Percentiles rank a stretch among this genome's conserved stretches.
Conservation (phyloP, 805 yeast species). For the Zygotorulaspora sp. region DNA sequence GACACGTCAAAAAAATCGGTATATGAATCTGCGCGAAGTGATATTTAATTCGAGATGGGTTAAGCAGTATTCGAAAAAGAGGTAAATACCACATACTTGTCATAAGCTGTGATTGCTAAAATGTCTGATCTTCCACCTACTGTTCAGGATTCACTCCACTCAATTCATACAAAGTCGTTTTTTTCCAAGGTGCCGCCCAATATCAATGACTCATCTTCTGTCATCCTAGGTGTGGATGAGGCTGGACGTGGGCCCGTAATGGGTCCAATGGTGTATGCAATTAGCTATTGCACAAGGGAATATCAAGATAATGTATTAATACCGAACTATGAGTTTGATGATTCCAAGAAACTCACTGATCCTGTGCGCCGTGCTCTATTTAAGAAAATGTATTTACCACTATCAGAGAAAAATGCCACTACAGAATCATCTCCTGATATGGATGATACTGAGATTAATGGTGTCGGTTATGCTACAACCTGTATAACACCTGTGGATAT, state of each 20-base stretch:
- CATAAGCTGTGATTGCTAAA: too few species aligned
- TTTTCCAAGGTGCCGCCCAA: slow-evolving; percentile 46
- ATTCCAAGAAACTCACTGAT: slow-evolving; percentile 82
- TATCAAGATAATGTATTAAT: slow-evolving; percentile 45
- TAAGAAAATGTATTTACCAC: slow-evolving; percentile 46
- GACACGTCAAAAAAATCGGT: neutral
- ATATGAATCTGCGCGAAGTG: too few species aligned
- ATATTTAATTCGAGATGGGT: too few species aligned
- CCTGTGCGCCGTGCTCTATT: slow-evolving; percentile 60
- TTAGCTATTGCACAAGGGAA: slow-evolving; percentile 64
- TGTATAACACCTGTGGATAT: slow-evolving; percentile 85
- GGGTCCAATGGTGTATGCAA: slow-evolving; percentile 97
- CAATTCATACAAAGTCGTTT: slow-evolving; percentile 43
- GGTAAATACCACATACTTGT: too few species aligned
- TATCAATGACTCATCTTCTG: slow-evolving; percentile 38
- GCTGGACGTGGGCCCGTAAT: slow-evolving; percentile 98
- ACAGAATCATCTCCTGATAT: too few species aligned
- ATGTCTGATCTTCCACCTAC: slow-evolving; percentile 28
- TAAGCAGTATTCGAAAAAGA: too few species aligned
- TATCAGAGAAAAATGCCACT: slow-evolving; percentile 25
- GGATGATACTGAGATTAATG: slow-evolving; percentile 41
- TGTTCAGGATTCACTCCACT: slow-evolving; percentile 20
- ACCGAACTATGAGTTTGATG: slow-evolving; percentile 77
- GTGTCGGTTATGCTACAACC: slow-evolving; percentile 85
- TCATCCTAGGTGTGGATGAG: slow-evolving; percentile 86